These are phyloP conservation scores for Dendrobium huoshanense DNA, from an alignment of 106 monocot genomes.

Conservation along the genomic window DNA sequence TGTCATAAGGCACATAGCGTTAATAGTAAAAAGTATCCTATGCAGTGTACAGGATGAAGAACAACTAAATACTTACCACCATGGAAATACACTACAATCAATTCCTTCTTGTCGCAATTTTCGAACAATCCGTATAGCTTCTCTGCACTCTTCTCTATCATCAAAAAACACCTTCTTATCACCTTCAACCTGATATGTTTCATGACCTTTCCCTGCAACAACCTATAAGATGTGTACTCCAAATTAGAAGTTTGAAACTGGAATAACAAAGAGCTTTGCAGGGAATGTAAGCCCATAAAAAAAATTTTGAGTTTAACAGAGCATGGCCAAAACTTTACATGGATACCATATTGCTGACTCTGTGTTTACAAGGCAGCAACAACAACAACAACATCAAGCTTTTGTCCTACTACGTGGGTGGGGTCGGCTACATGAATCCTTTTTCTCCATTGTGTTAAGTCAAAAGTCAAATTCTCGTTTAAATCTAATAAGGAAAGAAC, in stretches of 20 bases:
- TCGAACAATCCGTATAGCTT: constrained; percentile 39
- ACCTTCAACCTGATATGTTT: constrained; percentile 58
- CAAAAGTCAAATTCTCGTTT: too few species aligned
- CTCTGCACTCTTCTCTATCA: constrained; percentile 58
- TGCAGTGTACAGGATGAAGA: background rate
- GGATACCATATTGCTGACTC: background rate
- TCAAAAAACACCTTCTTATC: constrained; percentile 43
- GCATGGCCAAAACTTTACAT: background rate
- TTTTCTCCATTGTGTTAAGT: too few species aligned
- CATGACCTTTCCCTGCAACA: constrained; percentile 66
- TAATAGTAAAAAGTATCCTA: background rate
- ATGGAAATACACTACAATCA: constrained; percentile 42
- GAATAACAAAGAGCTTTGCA: background rate
- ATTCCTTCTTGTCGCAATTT: constrained; percentile 45
- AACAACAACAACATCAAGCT: too few species aligned
- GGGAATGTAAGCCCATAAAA: background rate
- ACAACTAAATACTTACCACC: constrained; percentile 21
- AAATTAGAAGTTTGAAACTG: background rate
- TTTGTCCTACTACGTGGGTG: too few species aligned
- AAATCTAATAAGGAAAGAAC: too few species aligned
- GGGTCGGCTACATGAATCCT: too few species aligned
- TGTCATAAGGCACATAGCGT: too few species aligned
- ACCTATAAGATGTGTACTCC: constrained; percentile 21
- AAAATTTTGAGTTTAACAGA: background rate
- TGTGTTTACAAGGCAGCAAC: background rate